Base-by-base conservation (phyloP, 495 filamentous ascomycete genomes). In the Hypoxylon rickii region DNA sequence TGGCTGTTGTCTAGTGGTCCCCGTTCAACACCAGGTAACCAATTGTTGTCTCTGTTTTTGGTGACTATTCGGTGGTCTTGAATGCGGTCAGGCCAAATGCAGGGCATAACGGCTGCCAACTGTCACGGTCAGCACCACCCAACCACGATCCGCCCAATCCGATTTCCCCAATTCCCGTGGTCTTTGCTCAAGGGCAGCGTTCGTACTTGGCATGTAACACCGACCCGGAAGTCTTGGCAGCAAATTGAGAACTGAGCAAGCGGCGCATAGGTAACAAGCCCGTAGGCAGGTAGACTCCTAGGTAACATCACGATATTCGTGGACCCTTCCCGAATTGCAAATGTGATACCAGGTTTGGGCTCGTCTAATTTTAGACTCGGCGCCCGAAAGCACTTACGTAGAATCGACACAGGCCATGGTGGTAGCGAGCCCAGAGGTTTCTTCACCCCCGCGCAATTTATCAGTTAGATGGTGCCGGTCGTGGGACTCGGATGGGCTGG, bases 41-140 rank as follows among this genome's bases (percentile, higher is more conserved):
- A 64, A 59, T 64, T 19, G 29, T 44, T 6, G 24, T 21, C 34
- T 44, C 24, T 17, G 47, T 51, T 39, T 20, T 38, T 58, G 34
- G 2, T 3, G 12, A 34, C 32, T 34, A 13, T 12, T 19, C 15
- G 0, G 5, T 11, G 33, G 13, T n/a, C 18, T 15, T 38, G 32
- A 22, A 61, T 57, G 59, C 59, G 59, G 59, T 57, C 52, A 57
- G 49, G 44, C 46, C 33, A 57, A 33, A 53, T 57, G 51, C 58
- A 56, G 47, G 51, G 51, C 47, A 53, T 33, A 32, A 49, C 44
- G 39, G 29, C 15, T 58, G 54, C 53, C 59, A 63, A 54, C 53
- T 58, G 59, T 58, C 53, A 21, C 24, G 42, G 39, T 39, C 46
- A 49, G 34, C 18, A 43, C 31, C 36, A 12, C 36, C 58, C 32